Conservation (phyloP, 495 filamentous ascomycete species). For the Thozetella sp. region DNA sequence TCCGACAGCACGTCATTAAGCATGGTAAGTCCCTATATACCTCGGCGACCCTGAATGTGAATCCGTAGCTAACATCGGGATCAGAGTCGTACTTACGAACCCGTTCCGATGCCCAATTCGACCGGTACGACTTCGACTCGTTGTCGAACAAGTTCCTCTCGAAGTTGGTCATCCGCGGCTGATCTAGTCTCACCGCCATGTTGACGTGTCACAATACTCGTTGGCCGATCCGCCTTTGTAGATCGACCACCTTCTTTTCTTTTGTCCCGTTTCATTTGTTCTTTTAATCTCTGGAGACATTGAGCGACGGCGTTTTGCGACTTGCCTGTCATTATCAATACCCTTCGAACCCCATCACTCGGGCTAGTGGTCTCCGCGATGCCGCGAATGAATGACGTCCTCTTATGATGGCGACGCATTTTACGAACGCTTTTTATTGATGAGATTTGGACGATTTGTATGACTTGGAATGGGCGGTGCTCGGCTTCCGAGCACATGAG, state of each 20-base stretch:
- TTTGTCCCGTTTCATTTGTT: conserved; percentile 26
- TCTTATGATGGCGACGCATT: conserved; percentile 5
- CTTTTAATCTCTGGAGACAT: conserved; percentile 17
- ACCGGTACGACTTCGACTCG: conserved; percentile 88
- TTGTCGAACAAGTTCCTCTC: conserved; percentile 94
- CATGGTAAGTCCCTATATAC: conserved; percentile 65
- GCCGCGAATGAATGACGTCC: conserved; percentile 23
- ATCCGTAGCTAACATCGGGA: conserved; percentile 14
- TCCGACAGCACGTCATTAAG: conserved; percentile 83
- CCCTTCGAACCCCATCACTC: conserved; percentile 9
- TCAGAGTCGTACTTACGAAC: conserved; percentile 58
- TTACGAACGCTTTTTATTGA: not conserved
- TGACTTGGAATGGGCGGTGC: conserved; percentile 16
- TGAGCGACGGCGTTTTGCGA: conserved; percentile 26
- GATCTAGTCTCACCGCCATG: conserved; percentile 11
- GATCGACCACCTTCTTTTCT: conserved; percentile 16
- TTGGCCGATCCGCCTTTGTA: not conserved
- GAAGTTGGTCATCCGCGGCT: conserved; percentile 86
- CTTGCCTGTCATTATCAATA: conserved; percentile 8
- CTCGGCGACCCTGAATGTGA: too few species aligned
- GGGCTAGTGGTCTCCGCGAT: conserved; percentile 13
- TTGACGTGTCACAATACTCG: conserved; percentile 24
- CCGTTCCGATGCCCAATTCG: conserved; percentile 68
- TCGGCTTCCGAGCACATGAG: conserved; percentile 2
- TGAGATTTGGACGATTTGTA: conserved; percentile 15